Conservation (phyloP, 2,329 filamentous ascomycete genomes). For the Colletotrichum somersetense region DNA sequence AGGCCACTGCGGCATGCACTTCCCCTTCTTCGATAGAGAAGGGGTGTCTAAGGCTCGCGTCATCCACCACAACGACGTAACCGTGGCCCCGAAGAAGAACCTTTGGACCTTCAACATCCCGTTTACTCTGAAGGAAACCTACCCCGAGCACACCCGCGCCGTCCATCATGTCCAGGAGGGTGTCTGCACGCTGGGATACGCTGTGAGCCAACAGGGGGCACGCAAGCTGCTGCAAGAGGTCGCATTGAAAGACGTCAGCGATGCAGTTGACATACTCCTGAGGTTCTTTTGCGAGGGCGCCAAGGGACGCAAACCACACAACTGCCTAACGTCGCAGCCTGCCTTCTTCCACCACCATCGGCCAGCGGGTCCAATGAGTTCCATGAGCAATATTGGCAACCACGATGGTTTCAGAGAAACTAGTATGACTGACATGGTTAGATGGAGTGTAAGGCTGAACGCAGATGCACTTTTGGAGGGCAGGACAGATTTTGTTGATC, state of each 20-base stretch:
- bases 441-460: slow-evolving; percentile 58
- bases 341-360: slow-evolving; percentile 62
- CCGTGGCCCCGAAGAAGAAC: slow-evolving; percentile 51
- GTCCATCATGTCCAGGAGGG: slow-evolving; percentile 57
- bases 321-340: slow-evolving; percentile 57
- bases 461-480: slow-evolving; percentile 54
- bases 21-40: slow-evolving; percentile 44
- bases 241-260: slow-evolving; percentile 55
- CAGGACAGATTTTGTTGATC: slow-evolving; percentile 47
- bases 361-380: slow-evolving; percentile 51
- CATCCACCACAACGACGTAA: slow-evolving; percentile 50
- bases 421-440: slow-evolving; percentile 51
- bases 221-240: slow-evolving; percentile 58
- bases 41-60: slow-evolving; percentile 49
- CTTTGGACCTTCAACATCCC: slow-evolving; percentile 53
- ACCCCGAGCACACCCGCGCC: slow-evolving; percentile 58
- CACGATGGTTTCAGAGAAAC: slow-evolving; percentile 49
- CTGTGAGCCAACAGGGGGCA: slow-evolving; percentile 59
- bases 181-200: slow-evolving; percentile 59
- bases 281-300: slow-evolving; percentile 60
- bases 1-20: slow-evolving; percentile 60
- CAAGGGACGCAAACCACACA: slow-evolving; percentile 50
- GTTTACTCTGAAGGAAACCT: slow-evolving; percentile 52
- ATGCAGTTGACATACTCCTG: slow-evolving; percentile 59
- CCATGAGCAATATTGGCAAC: slow-evolving; percentile 54